These are phyloP conservation scores for Heliamphora pulchella DNA, from an alignment of 179 eudicot species.

Conservation along the genomic window DNA sequence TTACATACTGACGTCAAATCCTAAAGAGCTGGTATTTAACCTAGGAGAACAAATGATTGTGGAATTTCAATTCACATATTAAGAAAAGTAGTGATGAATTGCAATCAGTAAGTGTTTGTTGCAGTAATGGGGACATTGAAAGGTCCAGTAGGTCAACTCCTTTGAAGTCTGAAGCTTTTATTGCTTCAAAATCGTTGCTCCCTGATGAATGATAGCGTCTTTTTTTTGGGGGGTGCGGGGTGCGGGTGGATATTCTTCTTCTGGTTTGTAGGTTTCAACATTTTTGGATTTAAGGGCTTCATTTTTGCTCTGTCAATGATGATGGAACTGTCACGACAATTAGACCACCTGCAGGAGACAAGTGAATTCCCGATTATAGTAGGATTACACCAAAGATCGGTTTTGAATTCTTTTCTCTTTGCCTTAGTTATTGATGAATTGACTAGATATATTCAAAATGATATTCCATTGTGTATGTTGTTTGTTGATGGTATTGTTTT, in stretches of 20 bases:
- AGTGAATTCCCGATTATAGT: too few relatives aligned
- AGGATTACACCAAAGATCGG: too few relatives aligned
- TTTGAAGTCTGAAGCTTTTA: neutral
- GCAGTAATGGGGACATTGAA: neutral
- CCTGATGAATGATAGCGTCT: neutral
- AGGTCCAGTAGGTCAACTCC: neutral
- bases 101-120: neutral
- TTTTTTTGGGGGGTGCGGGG: neutral
- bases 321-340: too few relatives aligned
- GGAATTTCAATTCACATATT: neutral
- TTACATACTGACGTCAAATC: neutral
- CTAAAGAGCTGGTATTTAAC: neutral
- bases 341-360: too few relatives aligned
- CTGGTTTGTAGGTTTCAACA: neutral
- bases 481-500: too few relatives aligned
- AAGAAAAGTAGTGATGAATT: neutral
- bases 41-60: too few relatives aligned
- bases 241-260: neutral
- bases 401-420: too few relatives aligned
- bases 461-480: too few relatives aligned
- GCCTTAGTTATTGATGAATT: too few relatives aligned
- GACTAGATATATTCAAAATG: too few relatives aligned
- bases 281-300: neutral
- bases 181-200: neutral
- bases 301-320: neutral